phyloP scores from a whole-genome alignment of 2,329 filamentous ascomycete species.

The Beauveria pseudobassiana region DNA sequence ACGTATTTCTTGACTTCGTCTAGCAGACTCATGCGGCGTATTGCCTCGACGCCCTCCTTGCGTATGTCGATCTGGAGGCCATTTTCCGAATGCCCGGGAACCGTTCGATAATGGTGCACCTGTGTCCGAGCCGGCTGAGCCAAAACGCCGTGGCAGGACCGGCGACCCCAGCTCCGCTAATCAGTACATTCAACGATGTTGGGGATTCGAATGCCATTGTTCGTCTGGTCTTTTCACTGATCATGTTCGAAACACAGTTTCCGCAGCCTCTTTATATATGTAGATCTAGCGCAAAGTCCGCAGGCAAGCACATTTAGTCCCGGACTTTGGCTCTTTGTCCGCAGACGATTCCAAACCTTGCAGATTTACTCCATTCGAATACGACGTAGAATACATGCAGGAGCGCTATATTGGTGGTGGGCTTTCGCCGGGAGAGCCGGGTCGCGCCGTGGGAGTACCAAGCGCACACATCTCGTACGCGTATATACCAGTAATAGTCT shows the following conservation, averaged over 20 bases:
- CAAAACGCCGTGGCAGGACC: conserved; percentile 36
- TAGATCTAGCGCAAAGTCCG: not conserved
- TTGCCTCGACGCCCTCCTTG: conserved; percentile 31
- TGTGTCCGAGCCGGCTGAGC: conserved; percentile 29
- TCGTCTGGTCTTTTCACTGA: not conserved
- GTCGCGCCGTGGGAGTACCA: not conserved
- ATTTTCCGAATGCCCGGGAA: conserved; percentile 26
- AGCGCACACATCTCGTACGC: too few relatives aligned
- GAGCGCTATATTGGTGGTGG: not conserved
- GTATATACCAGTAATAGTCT: not conserved
- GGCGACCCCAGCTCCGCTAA: conserved; percentile 38
- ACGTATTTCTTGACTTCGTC: conserved; percentile 25
- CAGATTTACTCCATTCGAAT: not conserved
- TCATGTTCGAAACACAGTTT: too few relatives aligned
- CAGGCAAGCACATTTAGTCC: not conserved
- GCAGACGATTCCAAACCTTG: not conserved
- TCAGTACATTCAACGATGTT: conserved; percentile 34
- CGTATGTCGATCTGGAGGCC: conserved; percentile 41
- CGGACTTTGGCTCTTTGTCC: not conserved
- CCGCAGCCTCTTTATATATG: not conserved
- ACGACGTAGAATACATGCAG: not conserved
- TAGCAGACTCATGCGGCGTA: conserved; percentile 33
- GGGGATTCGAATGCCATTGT: not conserved
- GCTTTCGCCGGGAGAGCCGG: too few relatives aligned
- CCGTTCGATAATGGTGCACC: conserved; percentile 37